Conservation (phyloP, 257 asterid genomes). For the Echites panduratus region DNA sequence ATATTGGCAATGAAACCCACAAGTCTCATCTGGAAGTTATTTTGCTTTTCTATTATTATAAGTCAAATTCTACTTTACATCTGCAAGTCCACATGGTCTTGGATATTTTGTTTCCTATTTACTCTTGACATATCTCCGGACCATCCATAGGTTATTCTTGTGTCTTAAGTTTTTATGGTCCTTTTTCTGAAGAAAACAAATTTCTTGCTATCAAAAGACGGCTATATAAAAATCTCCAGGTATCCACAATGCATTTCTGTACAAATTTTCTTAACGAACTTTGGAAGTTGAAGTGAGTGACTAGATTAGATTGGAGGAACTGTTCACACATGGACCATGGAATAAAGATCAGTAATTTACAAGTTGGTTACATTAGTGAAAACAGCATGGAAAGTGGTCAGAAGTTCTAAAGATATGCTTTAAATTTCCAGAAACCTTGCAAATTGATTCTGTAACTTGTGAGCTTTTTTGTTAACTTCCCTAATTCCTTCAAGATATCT, state of each 20-base stretch:
- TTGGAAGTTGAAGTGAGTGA: neutral
- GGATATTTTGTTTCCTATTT: neutral
- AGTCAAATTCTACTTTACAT: neutral
- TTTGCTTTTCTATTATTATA: neutral
- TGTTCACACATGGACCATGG: neutral
- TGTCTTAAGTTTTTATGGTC: neutral
- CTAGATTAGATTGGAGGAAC: neutral
- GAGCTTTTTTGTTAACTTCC: neutral
- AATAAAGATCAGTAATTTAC: neutral
- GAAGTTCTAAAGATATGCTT: neutral
- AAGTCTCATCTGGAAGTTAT: neutral
- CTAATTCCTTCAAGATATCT: neutral
- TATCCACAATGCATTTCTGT: neutral
- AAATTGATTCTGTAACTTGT: neutral
- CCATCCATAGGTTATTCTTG: neutral
- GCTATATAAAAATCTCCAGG: neutral
- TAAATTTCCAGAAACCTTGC: neutral
- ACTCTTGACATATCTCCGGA: neutral
- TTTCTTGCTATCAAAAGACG: neutral
- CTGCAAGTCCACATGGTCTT: neutral
- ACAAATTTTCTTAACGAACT: neutral
- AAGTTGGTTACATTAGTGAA: neutral
- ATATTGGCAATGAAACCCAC: neutral
- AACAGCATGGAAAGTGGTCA: neutral
- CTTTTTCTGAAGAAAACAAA: neutral